These are phyloP conservation scores for Russula griseocarnosa DNA, from an alignment of 768 basidiomycete species.

Conservation along the genomic window DNA sequence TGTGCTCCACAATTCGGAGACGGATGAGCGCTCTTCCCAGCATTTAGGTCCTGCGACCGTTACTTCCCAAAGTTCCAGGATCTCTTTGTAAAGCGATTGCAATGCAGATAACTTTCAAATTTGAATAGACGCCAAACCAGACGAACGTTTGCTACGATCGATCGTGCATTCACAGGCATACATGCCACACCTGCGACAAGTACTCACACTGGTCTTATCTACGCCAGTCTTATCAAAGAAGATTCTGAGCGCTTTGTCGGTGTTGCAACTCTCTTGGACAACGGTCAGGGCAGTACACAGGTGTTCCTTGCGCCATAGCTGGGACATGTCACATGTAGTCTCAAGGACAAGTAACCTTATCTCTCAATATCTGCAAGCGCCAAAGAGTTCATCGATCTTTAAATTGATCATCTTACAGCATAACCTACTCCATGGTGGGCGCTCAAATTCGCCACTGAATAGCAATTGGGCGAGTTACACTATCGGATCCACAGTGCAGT, in stretches of 20 bases:
- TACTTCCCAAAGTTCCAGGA: neutral
- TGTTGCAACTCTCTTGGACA: slow-evolving; percentile 11
- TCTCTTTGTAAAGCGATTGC: slow-evolving; percentile 4
- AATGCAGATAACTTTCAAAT: slow-evolving; percentile 11
- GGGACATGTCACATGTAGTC: slow-evolving; percentile 17
- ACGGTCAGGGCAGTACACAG: neutral
- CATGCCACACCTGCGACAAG: neutral
- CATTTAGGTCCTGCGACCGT: neutral
- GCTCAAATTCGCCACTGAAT: neutral
- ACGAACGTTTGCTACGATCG: neutral
- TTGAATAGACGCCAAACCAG: neutral
- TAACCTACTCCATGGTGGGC: neutral
- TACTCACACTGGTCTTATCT: neutral
- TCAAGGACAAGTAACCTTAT: slow-evolving; percentile 18
- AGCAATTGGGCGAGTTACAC: neutral
- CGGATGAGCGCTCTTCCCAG: neutral
- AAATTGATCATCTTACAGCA: neutral
- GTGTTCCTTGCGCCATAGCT: slow-evolving; percentile 8
- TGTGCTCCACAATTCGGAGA: neutral
- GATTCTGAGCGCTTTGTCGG: slow-evolving; percentile 14
- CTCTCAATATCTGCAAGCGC: slow-evolving; percentile 15
- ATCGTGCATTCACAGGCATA: neutral
- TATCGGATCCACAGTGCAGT: neutral
- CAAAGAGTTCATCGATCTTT: neutral
- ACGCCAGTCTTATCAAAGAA: neutral